Evolutionary conservation across 495 filamentous ascomycete species (phyloP).

Genomic region (Margaritispora aquatica): DNA sequence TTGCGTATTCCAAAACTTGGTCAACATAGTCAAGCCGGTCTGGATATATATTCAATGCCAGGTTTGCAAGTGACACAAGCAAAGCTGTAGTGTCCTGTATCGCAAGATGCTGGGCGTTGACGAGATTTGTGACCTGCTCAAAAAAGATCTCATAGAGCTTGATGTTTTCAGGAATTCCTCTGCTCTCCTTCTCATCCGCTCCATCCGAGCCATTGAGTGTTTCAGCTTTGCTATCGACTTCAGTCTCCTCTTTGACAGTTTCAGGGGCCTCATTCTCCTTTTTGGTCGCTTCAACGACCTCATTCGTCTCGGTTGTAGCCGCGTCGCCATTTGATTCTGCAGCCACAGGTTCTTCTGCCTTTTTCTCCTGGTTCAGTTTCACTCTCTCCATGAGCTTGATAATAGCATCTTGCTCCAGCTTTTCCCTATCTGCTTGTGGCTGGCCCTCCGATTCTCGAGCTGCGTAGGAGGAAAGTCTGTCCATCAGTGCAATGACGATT

Average conservation of each 20-base stretch:
- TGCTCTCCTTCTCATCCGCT: conserved; percentile 47
- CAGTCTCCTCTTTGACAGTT: conserved; percentile 31
- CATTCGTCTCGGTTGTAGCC: conserved; percentile 25
- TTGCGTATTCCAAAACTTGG: conserved; percentile 84
- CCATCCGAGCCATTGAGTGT: conserved; percentile 27
- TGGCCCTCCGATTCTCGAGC: conserved; percentile 76
- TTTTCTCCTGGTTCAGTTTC: conserved; percentile 55
- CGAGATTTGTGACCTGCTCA: conserved; percentile 88
- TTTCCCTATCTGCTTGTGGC: conserved; percentile 59
- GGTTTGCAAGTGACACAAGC: conserved; percentile 83
- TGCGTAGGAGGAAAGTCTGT: conserved; percentile 87
- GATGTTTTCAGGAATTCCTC: conserved; percentile 73
- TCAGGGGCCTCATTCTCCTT: conserved; percentile 27
- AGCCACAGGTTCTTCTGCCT: conserved; percentile 15
- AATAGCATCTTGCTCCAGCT: conserved; percentile 80
- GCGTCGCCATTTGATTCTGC: conserved; percentile 29
- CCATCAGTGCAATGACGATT: conserved; percentile 97
- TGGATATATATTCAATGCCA: conserved; percentile 93
- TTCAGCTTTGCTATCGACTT: conserved; percentile 18
- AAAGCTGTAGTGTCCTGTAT: conserved; percentile 94
- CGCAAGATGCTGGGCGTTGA: conserved; percentile 80
- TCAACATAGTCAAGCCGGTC: conserved; percentile 91
- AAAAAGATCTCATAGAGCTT: conserved; percentile 98
- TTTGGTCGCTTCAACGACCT: conserved; percentile 16
- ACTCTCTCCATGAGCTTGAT: conserved; percentile 69